A percentile compares a stretch with the other conserved stretches of the same genome.
Conservation (phyloP, 2,329 filamentous ascomycete genomes). For the Lachnellula occidentalis region DNA sequence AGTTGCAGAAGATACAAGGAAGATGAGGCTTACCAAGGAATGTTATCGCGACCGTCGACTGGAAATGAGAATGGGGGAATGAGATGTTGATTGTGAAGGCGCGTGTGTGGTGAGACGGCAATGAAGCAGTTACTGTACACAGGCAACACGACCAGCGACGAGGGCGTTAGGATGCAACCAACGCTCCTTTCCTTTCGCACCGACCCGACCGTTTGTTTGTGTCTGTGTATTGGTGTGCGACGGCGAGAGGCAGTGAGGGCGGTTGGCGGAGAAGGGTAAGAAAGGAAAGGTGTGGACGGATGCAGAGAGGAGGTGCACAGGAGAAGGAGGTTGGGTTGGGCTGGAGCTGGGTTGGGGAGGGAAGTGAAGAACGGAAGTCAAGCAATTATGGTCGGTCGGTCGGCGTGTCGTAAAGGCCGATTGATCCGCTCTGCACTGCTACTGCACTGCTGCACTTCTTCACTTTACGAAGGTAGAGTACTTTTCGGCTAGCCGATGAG, state of each 20-base stretch:
- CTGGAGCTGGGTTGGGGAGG: background rate
- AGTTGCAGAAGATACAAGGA: background rate
- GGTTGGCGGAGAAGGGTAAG: background rate
- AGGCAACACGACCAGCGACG: background rate
- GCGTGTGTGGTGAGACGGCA: slow-evolving; percentile 1
- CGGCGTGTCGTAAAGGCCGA: background rate
- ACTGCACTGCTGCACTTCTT: background rate
- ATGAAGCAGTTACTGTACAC: background rate
- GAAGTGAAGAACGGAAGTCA: too few relatives aligned
- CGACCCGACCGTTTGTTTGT: background rate
- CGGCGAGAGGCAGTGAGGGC: background rate
- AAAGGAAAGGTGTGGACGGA: background rate
- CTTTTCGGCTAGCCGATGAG: too few relatives aligned
- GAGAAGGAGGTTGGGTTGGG: background rate
- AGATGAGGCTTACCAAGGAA: background rate
- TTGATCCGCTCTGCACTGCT: background rate
- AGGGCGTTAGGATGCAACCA: background rate
- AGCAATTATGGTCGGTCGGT: background rate
- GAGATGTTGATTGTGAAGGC: slow-evolving; percentile 5
- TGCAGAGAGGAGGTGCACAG: background rate
- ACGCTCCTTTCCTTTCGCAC: background rate
- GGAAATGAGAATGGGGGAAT: background rate
- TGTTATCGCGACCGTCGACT: background rate
- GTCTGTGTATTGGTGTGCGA: background rate
- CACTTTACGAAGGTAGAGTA: too few relatives aligned